Evolutionary conservation across 2,329 filamentous ascomycete species (phyloP).

Genomic region (Colletotrichum filicis): DNA sequence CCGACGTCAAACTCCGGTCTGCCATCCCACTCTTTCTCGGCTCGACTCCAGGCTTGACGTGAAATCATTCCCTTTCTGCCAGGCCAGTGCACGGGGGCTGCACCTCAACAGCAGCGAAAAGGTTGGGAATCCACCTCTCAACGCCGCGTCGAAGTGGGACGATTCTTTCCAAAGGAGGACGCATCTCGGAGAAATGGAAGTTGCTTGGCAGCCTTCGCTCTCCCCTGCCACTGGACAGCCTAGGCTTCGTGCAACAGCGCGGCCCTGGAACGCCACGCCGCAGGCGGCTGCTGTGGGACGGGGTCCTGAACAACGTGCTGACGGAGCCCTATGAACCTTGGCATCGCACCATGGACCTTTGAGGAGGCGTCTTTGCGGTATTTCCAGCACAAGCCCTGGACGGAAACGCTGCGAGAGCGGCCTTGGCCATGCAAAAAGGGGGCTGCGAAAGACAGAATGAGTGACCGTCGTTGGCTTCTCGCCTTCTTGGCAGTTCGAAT

Average conservation of each 20-base stretch:
- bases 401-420: constrained; percentile 3
- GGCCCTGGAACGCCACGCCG: constrained; percentile 12
- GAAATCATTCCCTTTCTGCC: background rate
- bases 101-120: constrained; percentile 18
- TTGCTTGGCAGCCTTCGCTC: constrained; percentile 4
- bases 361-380: background rate
- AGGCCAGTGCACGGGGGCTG: background rate
- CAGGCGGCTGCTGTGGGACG: constrained; percentile 12
- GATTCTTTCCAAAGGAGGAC: background rate
- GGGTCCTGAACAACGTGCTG: constrained; percentile 17
- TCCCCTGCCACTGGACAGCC: background rate
- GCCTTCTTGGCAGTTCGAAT: background rate
- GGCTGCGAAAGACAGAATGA: background rate
- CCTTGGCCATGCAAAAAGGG: constrained; percentile 7
- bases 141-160: constrained; percentile 23
- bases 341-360: constrained; percentile 6
- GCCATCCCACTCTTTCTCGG: background rate
- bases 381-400: background rate
- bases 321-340: constrained; percentile 24
- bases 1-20: background rate
- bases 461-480: background rate
- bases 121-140: constrained; percentile 25
- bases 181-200: constrained; percentile 32
- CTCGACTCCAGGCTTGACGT: background rate
- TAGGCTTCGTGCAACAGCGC: constrained; percentile 18